A percentile compares a stretch with the other conserved stretches of the same genome.
These are phyloP conservation scores for Mycena sp. DNA, from an alignment of 1,284 basidiomycete genomes.

Conservation along the genomic window DNA sequence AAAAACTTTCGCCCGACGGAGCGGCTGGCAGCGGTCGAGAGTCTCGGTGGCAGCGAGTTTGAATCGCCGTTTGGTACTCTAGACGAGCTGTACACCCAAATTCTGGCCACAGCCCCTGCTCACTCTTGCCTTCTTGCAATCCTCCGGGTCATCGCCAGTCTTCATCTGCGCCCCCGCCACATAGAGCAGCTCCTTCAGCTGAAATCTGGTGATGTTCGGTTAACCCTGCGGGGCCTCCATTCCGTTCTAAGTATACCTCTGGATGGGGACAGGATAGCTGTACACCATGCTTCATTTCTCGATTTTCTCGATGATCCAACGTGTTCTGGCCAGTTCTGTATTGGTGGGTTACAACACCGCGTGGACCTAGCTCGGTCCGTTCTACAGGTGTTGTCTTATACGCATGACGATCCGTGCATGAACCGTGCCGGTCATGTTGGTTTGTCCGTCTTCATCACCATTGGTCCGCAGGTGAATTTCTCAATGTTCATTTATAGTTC, in stretches of 20 bases:
- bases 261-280: background rate
- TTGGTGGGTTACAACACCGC: background rate
- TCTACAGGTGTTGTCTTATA: background rate
- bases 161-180: background rate
- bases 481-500: background rate
- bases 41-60: background rate
- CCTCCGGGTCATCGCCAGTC: background rate
- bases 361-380: background rate
- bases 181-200: background rate
- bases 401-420: background rate
- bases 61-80: background rate
- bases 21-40: background rate
- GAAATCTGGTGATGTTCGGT: background rate
- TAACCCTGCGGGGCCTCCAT: background rate
- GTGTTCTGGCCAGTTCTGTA: background rate
- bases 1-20: background rate
- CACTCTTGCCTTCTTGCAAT: background rate
- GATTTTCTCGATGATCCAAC: slow-evolving; percentile 1
- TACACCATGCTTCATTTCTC: slow-evolving; percentile 1
- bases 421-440: background rate
- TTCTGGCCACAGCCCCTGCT: background rate
- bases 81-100: slow-evolving; percentile 1
- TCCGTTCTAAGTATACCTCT: background rate
- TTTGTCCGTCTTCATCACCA: background rate
- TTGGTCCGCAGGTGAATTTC: no score